Evolutionary conservation across 129 eudicot genomes (phyloP).

Genomic region (Chrysanthemum lavandulifolium): DNA sequence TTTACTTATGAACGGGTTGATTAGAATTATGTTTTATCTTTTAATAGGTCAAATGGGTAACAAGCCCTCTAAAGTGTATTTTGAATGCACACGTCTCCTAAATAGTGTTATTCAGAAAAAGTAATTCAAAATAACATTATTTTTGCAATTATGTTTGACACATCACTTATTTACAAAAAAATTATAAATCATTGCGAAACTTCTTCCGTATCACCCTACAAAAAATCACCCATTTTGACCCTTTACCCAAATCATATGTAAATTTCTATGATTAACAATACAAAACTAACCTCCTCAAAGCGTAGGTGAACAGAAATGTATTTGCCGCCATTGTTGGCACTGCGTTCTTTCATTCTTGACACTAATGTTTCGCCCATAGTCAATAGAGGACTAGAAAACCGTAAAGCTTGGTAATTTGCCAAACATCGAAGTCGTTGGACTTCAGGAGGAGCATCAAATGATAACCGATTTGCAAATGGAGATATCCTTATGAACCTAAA

Average conservation of each 20-base stretch:
- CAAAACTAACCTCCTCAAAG: slow-evolving; percentile 82
- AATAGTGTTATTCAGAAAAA: no score
- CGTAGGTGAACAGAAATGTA: slow-evolving; percentile 96
- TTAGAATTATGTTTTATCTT: no score
- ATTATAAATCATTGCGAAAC: no score
- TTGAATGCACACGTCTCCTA: neutral
- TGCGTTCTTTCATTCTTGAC: slow-evolving; percentile 83
- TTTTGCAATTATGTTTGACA: no score
- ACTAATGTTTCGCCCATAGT: slow-evolving; percentile 75
- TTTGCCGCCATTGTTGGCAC: slow-evolving; percentile 65
- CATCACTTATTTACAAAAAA: no score
- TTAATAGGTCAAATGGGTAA: neutral
- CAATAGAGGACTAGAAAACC: slow-evolving; percentile 69
- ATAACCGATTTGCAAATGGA: slow-evolving; percentile 93
- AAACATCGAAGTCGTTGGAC: slow-evolving; percentile 90
- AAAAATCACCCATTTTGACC: neutral
- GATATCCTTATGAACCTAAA: slow-evolving; percentile 92
- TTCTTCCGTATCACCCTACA: no score
- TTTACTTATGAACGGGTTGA: neutral
- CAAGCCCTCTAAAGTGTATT: neutral
- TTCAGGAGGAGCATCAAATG: slow-evolving; percentile 93
- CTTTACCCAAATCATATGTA: neutral
- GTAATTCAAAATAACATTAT: no score
- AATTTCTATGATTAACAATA: neutral
- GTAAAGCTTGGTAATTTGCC: slow-evolving; percentile 92